Conservation (phyloP, 345 rosid genomes). For the Gossypium raimondii region DNA sequence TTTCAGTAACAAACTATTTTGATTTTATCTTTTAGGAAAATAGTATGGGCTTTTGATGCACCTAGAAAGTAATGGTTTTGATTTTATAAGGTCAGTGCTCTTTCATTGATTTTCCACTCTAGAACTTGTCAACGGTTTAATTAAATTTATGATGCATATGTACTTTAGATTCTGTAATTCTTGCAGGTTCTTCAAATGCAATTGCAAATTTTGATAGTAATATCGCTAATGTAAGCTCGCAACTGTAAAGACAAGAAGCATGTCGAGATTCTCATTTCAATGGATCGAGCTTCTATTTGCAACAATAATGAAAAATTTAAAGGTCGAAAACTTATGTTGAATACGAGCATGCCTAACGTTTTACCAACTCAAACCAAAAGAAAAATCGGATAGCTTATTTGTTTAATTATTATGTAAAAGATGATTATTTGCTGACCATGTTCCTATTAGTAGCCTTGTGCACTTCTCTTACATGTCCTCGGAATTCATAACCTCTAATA, state of each 20-base stretch:
- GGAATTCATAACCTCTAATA: not conserved
- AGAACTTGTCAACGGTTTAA: not conserved
- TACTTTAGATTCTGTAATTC: not conserved
- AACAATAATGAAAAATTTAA: conserved; percentile 9
- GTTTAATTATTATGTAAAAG: not conserved
- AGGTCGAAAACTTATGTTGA: conserved; percentile 1
- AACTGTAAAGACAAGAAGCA: not conserved
- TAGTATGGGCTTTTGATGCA: not conserved
- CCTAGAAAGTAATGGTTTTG: not conserved
- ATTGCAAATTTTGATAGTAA: not conserved
- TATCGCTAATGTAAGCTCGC: not conserved
- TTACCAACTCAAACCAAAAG: not conserved
- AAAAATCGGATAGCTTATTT: not conserved
- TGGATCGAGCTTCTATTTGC: conserved; percentile 6
- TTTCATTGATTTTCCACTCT: not conserved
- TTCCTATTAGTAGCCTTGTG: not conserved
- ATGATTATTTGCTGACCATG: not conserved
- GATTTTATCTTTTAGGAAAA: not conserved
- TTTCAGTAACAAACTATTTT: not conserved
- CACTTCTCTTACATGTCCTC: not conserved
- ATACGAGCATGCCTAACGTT: not conserved
- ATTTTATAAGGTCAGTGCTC: not conserved
- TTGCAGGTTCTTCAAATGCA: conserved; percentile 19
- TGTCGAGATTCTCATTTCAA: conserved; percentile 8
- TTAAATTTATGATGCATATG: conserved; percentile 7